Evolutionary conservation across 768 basidiomycete genomes (phyloP), one percentile per base, ranked within the genome.

Genomic region (Leccinum disarticulatum): DNA sequence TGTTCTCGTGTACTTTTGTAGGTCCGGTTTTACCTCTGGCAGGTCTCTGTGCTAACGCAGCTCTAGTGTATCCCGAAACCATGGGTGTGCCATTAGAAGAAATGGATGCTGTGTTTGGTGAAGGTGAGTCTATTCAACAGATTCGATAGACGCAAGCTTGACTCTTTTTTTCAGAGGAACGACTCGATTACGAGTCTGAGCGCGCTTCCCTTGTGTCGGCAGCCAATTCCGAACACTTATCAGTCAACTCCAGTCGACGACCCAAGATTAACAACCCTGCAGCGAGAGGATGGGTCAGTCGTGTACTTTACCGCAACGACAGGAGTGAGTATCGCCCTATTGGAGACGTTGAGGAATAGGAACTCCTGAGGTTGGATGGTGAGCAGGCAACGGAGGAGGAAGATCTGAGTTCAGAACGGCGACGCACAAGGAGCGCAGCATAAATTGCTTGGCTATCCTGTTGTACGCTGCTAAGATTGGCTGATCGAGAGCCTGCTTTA

Each of bases 81-180:
- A 93, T 84, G 75, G 90, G 92, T 2, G 85, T 93, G 6, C 88
- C 92, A 2, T 76, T 95, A 55, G 93, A 95, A 75, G 92, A 95
- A 71, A 92, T 95, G 87, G 93, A 95, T 68, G 85, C 82, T 27
- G 86, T 94, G 17, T 95, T 95, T 73, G 89, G 92, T 49, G 92
- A 95, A 86, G 90, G 89, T 87, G 27, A 54, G 47, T 33, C 9
- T 14, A n/a, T 46, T 30, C 49, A 31, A 41, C 17, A 49, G 14
- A 19, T n/a, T 19, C 14, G 14, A 19, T 56, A 10, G 14, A 74
- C 70, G 73, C 8, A 22, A 35, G 7, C 52, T 50, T 62, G 41
- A 66, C 48, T 15, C 17, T 35, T 54, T 31, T 59, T 51, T 30
- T 72, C 77, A 66, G 83, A 88, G 70, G 87, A 85, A 71, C 77